Conservation (phyloP, 345 rosid species). For the Mangifera indica region DNA sequence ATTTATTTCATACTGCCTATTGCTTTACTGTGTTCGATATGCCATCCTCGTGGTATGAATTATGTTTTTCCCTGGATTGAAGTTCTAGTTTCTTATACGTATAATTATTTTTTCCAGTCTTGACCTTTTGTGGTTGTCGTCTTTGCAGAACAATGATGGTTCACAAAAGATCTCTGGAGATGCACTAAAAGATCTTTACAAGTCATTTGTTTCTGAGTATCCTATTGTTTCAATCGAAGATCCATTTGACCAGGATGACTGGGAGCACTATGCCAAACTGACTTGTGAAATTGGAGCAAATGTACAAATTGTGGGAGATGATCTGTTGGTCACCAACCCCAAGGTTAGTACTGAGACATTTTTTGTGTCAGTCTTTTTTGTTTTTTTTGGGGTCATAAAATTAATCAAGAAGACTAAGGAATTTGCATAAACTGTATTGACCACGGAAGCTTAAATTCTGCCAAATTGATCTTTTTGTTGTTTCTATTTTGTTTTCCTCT, state of each 20-base stretch:
- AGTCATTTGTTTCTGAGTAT: conserved; percentile 78
- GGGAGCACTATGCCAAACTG: conserved; percentile 81
- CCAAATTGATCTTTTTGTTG: background rate
- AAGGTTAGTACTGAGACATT: conserved; percentile 44
- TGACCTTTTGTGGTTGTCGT: background rate
- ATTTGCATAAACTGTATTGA: too few relatives aligned
- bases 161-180: conserved; percentile 88
- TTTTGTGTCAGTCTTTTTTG: background rate
- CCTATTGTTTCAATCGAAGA: conserved; percentile 97
- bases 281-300: conserved; percentile 71
- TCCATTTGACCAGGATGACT: conserved; percentile 98
- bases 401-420: too few relatives aligned
- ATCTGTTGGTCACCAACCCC: conserved; percentile 95
- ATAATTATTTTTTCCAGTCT: background rate
- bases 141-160: conserved; percentile 73
- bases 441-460: too few relatives aligned
- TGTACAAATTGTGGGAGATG: conserved; percentile 95
- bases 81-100: background rate
- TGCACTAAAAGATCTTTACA: conserved; percentile 79
- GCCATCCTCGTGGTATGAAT: background rate
- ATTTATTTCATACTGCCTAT: too few relatives aligned
- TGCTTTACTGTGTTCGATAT: background rate
- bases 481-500: background rate
- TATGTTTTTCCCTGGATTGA: background rate
- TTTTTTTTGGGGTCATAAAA: too few relatives aligned